Percentiles rank a stretch among this genome's conserved stretches.
phyloP scores from a whole-genome alignment of 2,329 filamentous ascomycete species.

The Fusarium nanum region DNA sequence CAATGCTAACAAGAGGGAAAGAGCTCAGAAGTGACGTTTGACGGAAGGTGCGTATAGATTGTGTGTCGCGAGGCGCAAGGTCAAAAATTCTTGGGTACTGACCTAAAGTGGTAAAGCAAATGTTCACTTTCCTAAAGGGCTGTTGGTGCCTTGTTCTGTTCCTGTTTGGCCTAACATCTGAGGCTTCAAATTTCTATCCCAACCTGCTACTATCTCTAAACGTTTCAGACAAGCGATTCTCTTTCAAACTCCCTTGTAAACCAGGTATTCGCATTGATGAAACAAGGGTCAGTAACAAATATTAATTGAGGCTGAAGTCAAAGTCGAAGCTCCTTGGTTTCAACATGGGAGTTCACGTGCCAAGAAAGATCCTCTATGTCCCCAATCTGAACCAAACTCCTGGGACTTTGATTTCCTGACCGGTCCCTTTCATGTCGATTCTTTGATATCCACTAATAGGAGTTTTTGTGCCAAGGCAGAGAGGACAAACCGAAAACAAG shows the following conservation, averaged over 20 bases:
- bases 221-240: slow-evolving; percentile 29
- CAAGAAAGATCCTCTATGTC: slow-evolving; percentile 25
- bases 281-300: slow-evolving; percentile 18
- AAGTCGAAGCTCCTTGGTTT: slow-evolving; percentile 18
- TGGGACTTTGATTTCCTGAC: background rate
- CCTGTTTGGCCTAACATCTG: slow-evolving; percentile 3
- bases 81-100: slow-evolving; percentile 45
- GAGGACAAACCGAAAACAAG: background rate
- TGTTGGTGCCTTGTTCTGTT: slow-evolving; percentile 4
- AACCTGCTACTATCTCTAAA: slow-evolving; percentile 13
- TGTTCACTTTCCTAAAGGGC: slow-evolving; percentile 15
- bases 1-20: slow-evolving; percentile 26
- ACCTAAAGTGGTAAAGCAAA: slow-evolving; percentile 37
- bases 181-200: slow-evolving; percentile 9
- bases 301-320: slow-evolving; percentile 9
- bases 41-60: slow-evolving; percentile 39
- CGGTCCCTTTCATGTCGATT: background rate
- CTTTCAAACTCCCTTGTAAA: slow-evolving; percentile 12
- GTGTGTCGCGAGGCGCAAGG: slow-evolving; percentile 40
- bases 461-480: background rate
- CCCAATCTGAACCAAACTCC: background rate
- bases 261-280: slow-evolving; percentile 30
- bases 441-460: background rate
- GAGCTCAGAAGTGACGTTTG: slow-evolving; percentile 26
- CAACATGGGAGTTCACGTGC: slow-evolving; percentile 25